A percentile compares a stretch with the other conserved stretches of the same genome.
Evolutionary conservation across 495 filamentous ascomycete genomes (phyloP).

Genomic region (Aspergillus baeticus): DNA sequence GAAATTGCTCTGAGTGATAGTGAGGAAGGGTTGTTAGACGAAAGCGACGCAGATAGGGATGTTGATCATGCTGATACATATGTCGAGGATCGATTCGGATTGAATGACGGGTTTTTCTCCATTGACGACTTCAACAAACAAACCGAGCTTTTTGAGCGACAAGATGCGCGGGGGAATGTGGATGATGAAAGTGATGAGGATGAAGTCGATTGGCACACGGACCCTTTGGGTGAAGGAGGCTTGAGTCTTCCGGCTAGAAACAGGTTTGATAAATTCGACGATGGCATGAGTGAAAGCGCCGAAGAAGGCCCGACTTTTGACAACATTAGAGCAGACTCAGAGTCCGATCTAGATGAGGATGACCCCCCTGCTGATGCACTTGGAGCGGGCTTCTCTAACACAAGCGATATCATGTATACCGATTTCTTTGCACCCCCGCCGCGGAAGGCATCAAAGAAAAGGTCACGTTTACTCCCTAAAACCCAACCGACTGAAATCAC

Average conservation of each 20-base stretch:
- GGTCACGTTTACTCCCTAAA: slow-evolving; percentile 46
- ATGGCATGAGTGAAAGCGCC: slow-evolving; percentile 53
- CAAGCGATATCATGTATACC: slow-evolving; percentile 81
- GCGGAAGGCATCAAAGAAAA: slow-evolving; percentile 60
- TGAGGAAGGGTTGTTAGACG: slow-evolving; percentile 24
- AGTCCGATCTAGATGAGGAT: slow-evolving; percentile 55
- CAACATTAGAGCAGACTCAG: slow-evolving; percentile 60
- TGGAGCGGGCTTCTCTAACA: slow-evolving; percentile 59
- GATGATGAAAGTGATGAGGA: slow-evolving; percentile 73
- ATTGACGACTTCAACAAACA: slow-evolving; percentile 97
- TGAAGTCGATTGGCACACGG: slow-evolving; percentile 77
- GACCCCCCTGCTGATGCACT: slow-evolving; percentile 43
- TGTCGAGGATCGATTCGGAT: slow-evolving; percentile 58
- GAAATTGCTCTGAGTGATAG: slow-evolving; percentile 5
- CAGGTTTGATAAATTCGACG: slow-evolving; percentile 22
- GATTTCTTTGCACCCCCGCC: slow-evolving; percentile 89
- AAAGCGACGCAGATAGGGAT: slow-evolving; percentile 17
- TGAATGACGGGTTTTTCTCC: slow-evolving; percentile 97
- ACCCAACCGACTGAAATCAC: slow-evolving; percentile 45
- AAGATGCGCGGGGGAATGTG: slow-evolving; percentile 68
- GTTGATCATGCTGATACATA: slow-evolving; percentile 47
- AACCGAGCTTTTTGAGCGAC: slow-evolving; percentile 79
- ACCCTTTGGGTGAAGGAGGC: slow-evolving; percentile 52
- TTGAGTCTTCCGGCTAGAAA: slow-evolving; percentile 17
- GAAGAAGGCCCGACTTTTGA: slow-evolving; percentile 78